Evolutionary conservation across 257 asterid species (phyloP).

Genomic region (Solanum chiquidenum): DNA sequence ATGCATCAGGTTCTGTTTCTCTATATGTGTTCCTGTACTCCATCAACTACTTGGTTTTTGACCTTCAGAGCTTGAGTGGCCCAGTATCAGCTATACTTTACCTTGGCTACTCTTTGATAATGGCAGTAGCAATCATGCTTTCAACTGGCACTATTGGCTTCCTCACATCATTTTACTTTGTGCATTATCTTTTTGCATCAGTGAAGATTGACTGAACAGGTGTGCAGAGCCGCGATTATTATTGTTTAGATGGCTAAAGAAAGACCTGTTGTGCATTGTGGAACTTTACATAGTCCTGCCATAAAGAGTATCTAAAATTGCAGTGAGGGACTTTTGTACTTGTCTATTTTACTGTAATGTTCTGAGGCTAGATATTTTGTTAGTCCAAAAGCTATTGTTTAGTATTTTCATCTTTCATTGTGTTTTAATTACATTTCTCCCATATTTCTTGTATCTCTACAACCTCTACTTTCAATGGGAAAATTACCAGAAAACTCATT

Average conservation of each 20-base stretch:
- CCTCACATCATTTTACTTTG: constrained; percentile 72
- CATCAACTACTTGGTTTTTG: constrained; percentile 70
- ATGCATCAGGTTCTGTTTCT: constrained; percentile 76
- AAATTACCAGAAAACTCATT: neutral
- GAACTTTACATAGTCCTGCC: neutral
- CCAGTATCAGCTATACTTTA: constrained; percentile 68
- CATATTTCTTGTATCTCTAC: neutral
- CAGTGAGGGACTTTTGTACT: neutral
- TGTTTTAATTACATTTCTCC: neutral
- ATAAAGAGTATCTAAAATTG: constrained; percentile 9
- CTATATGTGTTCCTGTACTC: constrained; percentile 71
- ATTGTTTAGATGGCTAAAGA: neutral
- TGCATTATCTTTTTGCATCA: constrained; percentile 77
- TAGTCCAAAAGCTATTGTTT: constrained; percentile 24
- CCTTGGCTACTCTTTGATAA: constrained; percentile 69
- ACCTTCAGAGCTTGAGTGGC: constrained; percentile 80
- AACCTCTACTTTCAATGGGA: neutral
- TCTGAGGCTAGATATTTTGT: constrained; percentile 15
- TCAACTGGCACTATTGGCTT: constrained; percentile 80
- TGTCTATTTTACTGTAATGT: neutral
- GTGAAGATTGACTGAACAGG: constrained; percentile 68
- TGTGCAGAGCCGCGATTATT: neutral
- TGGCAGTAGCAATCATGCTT: constrained; percentile 73
- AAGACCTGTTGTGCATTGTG: constrained; percentile 5
- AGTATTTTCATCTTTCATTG: constrained; percentile 11